A percentile compares a stretch with the other conserved stretches of the same genome.
phyloP scores from a whole-genome alignment of 257 asterid species.

The Solanum stenotomum region DNA sequence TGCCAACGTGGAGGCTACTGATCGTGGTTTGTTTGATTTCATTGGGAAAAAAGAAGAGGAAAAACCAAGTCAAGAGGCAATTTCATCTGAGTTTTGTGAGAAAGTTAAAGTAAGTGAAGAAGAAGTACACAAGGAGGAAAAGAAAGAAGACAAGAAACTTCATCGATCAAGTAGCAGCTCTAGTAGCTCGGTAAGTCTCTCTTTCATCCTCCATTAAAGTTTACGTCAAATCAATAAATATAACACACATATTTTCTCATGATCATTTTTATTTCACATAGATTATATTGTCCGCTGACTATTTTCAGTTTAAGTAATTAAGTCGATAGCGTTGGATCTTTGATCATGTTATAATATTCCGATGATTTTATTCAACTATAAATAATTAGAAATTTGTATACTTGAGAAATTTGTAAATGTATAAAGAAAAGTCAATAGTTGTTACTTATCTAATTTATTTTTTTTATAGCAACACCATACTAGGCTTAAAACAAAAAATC shows the following conservation, averaged over 20 bases:
- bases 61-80: constrained; percentile 30
- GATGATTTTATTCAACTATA: neutral
- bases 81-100: constrained; percentile 39
- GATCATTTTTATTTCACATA: neutral
- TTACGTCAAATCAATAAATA: neutral
- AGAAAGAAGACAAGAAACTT: constrained; percentile 37
- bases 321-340: neutral
- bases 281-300: neutral
- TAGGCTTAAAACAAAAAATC: too few relatives aligned
- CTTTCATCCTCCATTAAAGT: neutral
- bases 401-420: too few relatives aligned
- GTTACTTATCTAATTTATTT: too few relatives aligned
- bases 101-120: constrained; percentile 47
- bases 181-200: constrained; percentile 73
- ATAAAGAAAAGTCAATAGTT: too few relatives aligned
- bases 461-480: neutral
- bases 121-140: constrained; percentile 8
- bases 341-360: neutral
- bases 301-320: neutral
- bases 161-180: constrained; percentile 36
- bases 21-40: constrained; percentile 62
- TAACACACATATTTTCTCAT: too few relatives aligned
- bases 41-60: constrained; percentile 39
- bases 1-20: constrained; percentile 24
- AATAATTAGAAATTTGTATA: too few relatives aligned